Base-by-base conservation (phyloP, 2,329 filamentous ascomycete genomes). In the Phyllosticta capitalensis region DNA sequence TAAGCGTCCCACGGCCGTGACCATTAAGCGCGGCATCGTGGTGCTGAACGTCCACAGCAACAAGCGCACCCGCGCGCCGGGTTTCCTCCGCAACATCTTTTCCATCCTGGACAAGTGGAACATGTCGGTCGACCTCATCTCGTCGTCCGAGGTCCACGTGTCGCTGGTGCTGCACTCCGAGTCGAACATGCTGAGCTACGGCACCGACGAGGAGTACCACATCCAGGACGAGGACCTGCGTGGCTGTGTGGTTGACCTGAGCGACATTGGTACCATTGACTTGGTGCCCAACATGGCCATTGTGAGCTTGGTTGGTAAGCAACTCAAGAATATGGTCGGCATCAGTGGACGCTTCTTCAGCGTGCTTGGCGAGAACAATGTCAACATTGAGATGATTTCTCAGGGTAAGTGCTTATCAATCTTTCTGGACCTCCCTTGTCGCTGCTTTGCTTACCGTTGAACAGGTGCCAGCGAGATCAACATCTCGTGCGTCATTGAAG, bases 301-400 rank as follows among this genome's bases (percentile, higher is more conserved):
- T 70, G 81, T 99, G 62, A 96, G 90, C 68, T 78, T 99, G 56
- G 92, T 99, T 0, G 94, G 94, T 54, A 89, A 90, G 62, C 90
- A 97, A 74, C 90, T 99, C 86, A 95, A 96, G 79, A 94, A 96
- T 74, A 96, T 97, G 91, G 74, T 79, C 60, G 94, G 94, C 63
- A 90, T 99, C 63, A 89, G 89, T 7, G 94, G 94, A 26, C 86
- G 83, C 66, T 97, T 99, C 89, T 97, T 99, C 74, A 90, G 88
- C 54, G 95, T 92, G 1, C 79, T 99, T 19, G 94, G 94, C 51
- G 89, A 96, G 71, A 88, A 96, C 72, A 89, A 89, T 67, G 86
- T 99, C 70, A 99, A 99, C 72, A 90, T 99, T 66, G 94, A 99
- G 77, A 99, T 99, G 94, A 99, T 99, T 66, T 96, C 90, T 22